These are phyloP conservation scores for Pythium aphanidermatum DNA, from an alignment of 352 stramenopile genomes.

Conservation along the genomic window DNA sequence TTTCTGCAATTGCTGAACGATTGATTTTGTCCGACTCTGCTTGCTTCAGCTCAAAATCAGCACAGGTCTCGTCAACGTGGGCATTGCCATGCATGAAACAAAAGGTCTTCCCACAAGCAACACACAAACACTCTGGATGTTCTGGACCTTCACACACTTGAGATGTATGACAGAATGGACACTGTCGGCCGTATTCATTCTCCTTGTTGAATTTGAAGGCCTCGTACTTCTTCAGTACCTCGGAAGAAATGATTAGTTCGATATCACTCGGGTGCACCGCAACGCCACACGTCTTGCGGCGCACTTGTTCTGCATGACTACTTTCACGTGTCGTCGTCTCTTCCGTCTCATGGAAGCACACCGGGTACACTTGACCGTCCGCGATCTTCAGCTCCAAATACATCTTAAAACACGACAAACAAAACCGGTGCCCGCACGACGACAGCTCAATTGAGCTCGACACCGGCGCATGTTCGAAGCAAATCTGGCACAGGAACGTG, in stretches of 20 bases:
- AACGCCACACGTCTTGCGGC: constrained; percentile 25
- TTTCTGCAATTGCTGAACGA: constrained; percentile 68
- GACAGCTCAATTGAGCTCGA: constrained; percentile 29
- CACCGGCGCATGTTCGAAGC: constrained; percentile 51
- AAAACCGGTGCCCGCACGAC: constrained; percentile 55
- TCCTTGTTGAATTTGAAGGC: constrained; percentile 89
- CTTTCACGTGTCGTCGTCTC: not conserved
- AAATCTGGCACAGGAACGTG: constrained; percentile 76
- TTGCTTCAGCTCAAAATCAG: constrained; percentile 74
- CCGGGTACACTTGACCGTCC: constrained; percentile 63
- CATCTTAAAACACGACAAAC: constrained; percentile 42
- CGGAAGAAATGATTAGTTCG: constrained; percentile 28
- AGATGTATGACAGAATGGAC: constrained; percentile 50
- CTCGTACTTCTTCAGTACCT: constrained; percentile 70
- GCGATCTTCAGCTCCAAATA: constrained; percentile 73
- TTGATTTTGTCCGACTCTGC: constrained; percentile 84
- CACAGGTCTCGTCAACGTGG: constrained; percentile 61
- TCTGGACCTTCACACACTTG: constrained; percentile 50
- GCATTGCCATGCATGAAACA: constrained; percentile 88
- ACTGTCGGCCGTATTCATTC: constrained; percentile 55
- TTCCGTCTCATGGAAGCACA: constrained; percentile 51
- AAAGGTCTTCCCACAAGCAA: constrained; percentile 49
- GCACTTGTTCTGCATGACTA: not conserved
- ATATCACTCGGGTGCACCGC: constrained; percentile 47
- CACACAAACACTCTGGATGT: constrained; percentile 38